phyloP scores from a whole-genome alignment of 140 eudicot genomes.

The Anethum foeniculum region DNA sequence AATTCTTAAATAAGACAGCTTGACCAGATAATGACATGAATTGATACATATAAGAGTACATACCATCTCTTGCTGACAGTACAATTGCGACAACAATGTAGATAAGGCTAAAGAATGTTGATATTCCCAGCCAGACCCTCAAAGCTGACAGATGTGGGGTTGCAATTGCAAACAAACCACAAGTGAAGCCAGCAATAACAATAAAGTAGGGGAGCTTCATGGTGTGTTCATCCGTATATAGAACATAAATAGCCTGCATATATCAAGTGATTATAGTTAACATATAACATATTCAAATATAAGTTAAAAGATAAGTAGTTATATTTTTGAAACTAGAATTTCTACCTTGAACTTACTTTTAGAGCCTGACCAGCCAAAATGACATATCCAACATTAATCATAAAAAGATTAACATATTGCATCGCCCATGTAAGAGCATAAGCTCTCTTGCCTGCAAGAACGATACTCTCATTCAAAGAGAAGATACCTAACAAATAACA shows the following conservation, averaged over 20 bases:
- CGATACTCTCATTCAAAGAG: constrained; percentile 6
- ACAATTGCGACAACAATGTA: constrained; percentile 55
- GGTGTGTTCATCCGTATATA: constrained; percentile 42
- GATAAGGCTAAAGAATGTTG: constrained; percentile 55
- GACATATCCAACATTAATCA: constrained; percentile 79
- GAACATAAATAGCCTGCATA: constrained; percentile 67
- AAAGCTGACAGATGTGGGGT: constrained; percentile 85
- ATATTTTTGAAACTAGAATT: background rate
- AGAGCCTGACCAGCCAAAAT: constrained; percentile 83
- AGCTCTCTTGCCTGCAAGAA: constrained; percentile 57
- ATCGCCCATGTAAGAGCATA: constrained; percentile 71
- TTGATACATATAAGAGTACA: constrained; percentile 11
- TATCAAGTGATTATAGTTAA: constrained; percentile 3
- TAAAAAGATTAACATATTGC: constrained; percentile 80
- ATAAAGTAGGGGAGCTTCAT: constrained; percentile 83
- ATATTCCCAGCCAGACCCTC: constrained; percentile 71
- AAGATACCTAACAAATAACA: background rate
- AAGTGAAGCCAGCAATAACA: constrained; percentile 56
- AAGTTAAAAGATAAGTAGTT: background rate
- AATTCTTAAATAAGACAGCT: background rate
- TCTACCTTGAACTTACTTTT: constrained; percentile 43
- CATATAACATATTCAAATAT: background rate
- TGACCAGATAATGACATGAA: background rate
- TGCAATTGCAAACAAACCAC: constrained; percentile 67
- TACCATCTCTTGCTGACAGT: constrained; percentile 78